Evolutionary conservation across 352 stramenopile species (phyloP).

Genomic region (Lagenidium sp.): DNA sequence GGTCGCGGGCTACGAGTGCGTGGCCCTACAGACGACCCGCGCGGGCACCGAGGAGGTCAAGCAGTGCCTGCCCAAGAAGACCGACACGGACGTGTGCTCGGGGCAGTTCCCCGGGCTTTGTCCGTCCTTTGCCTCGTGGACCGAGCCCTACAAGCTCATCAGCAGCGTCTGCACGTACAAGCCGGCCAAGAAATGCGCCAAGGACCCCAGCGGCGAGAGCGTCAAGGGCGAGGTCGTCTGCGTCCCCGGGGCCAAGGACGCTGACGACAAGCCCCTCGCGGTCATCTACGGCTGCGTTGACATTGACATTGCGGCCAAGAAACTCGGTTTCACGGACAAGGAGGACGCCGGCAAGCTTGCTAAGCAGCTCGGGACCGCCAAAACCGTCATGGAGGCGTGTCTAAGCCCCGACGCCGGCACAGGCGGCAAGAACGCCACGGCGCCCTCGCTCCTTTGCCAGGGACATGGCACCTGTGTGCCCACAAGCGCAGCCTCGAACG

Average conservation of each 20-base stretch:
- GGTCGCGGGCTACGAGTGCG: conserved; percentile 56
- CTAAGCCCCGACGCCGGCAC: conserved; percentile 40
- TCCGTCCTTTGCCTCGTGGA: conserved; percentile 62
- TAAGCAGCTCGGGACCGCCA: conserved; percentile 35
- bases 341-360: conserved; percentile 37
- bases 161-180: conserved; percentile 75
- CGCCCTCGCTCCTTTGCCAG: conserved; percentile 42
- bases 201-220: conserved; percentile 23
- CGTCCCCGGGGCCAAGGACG: conserved; percentile 32
- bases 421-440: no score
- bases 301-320: conserved; percentile 33
- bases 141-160: conserved; percentile 57
- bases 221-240: conserved; percentile 49
- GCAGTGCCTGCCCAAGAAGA: conserved; percentile 59
- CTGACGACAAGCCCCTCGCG: conserved; percentile 26
- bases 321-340: conserved; percentile 47
- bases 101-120: conserved; percentile 55
- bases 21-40: conserved; percentile 61
- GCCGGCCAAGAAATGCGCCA: conserved; percentile 49
- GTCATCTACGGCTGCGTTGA: conserved; percentile 71
- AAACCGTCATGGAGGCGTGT: conserved; percentile 30
- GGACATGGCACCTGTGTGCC: conserved; percentile 60
- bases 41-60: conserved; percentile 47
- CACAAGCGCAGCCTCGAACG: conserved; percentile 21
- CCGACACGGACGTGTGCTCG: conserved; percentile 49